Base-by-base conservation (phyloP, 768 basidiomycete species). In the Tylopilus felleus region DNA sequence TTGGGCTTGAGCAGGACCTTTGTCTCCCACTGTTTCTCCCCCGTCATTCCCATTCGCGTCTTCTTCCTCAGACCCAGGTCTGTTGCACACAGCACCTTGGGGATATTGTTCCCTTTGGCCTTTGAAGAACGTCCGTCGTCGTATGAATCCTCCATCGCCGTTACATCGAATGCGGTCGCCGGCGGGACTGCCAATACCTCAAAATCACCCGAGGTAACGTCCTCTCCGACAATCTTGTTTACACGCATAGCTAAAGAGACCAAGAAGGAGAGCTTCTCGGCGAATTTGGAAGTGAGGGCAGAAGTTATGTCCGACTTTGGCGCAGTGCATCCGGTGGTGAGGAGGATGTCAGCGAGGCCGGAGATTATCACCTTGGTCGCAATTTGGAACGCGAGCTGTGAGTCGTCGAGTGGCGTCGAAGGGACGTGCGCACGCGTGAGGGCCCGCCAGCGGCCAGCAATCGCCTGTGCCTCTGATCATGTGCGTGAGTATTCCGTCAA, bases 231-330 rank as follows among this genome's bases (percentile, higher is more conserved):
- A 27, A 71, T 66, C 58, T 69, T 69, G 51, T 82, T 82, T 52
- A 85, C 66, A 8, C 72, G 72, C 52, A 79, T 70, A 2, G 82
- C 79, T 6, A 74, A 63, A 21, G 74, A 71, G 33, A 78, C 74
- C 33, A 84, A 70, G 13, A 70, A 62, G 16, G 63, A 60, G 23
- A 84, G 69, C 14, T 74, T 74, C 0, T 73, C 74, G 1, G 70
- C 67, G 58, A 84, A 84, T 25, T 72, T 73, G 5, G 69, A 61
- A 8, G 69, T 65, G 46, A 83, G 67, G 8, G 71, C 68, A 4
- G 75, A 71, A 19, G 73, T 70, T 5, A 80, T 63, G 14, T 68
- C 64, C 1, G 55, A 19, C 51, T 56, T 60, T n/a, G 55, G 47
- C 0, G 60, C 51, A 2, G 47, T 47, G 39, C 70, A 70, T n/a